phyloP scores from a whole-genome alignment of 2,329 filamentous ascomycete genomes.

The Fusarium setosum region DNA sequence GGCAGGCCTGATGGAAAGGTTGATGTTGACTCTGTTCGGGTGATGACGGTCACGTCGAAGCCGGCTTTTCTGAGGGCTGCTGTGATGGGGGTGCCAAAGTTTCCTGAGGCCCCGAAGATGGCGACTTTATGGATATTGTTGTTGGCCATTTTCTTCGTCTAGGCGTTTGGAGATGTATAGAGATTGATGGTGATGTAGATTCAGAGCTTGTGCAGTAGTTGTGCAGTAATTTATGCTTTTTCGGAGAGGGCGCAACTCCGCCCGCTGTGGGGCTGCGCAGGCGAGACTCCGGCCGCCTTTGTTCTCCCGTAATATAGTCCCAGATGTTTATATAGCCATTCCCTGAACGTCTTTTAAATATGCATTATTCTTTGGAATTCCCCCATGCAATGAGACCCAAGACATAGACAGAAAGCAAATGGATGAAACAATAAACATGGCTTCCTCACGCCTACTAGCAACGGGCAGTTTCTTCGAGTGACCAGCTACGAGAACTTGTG shows the following conservation, averaged over 20 bases:
- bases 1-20: slow-evolving; percentile 13
- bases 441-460: too few species aligned
- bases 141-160: slow-evolving; percentile 7
- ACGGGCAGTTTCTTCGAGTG: too few species aligned
- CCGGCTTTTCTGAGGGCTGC: slow-evolving; percentile 18
- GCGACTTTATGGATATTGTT: slow-evolving; percentile 7
- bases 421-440: too few species aligned
- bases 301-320: too few species aligned
- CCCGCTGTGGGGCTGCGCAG: background rate
- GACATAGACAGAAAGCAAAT: too few species aligned
- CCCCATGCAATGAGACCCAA: too few species aligned
- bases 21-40: slow-evolving; percentile 22
- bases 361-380: too few species aligned
- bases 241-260: slow-evolving; percentile 4
- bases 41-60: slow-evolving; percentile 27
- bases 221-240: background rate
- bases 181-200: too few species aligned
- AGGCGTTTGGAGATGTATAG: background rate
- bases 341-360: too few species aligned
- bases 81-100: slow-evolving; percentile 33
- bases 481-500: too few species aligned
- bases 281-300: background rate
- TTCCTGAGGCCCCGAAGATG: slow-evolving; percentile 33
- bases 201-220: background rate
- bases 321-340: too few species aligned